Conservation (phyloP, 495 filamentous ascomycete species). For the Amniculicola lignicola region DNA sequence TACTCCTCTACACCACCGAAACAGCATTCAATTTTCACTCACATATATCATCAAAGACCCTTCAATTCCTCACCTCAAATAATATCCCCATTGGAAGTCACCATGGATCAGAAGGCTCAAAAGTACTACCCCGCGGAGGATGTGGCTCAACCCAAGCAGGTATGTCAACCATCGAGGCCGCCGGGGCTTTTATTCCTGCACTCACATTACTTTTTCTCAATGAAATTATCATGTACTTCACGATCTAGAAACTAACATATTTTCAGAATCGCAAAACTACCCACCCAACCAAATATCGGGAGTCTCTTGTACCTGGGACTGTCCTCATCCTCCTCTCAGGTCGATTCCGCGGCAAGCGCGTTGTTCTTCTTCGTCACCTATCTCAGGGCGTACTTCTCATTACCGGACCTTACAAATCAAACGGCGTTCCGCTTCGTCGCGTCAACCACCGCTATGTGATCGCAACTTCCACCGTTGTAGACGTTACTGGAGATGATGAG, state of each 20-base stretch:
- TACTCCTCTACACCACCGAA: no score
- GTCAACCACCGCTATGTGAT: conserved; percentile 99
- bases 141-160: conserved; percentile 85
- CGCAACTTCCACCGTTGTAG: conserved; percentile 86
- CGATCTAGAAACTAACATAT: no score
- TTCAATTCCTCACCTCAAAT: no score
- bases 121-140: conserved; percentile 99
- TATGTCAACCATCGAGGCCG: no score
- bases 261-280: conserved; percentile 88
- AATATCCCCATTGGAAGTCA: no score
- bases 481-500: conserved; percentile 76
- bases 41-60: no score
- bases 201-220: no score
- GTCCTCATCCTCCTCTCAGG: conserved; percentile 98
- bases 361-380: conserved; percentile 95
- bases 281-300: conserved; percentile 77
- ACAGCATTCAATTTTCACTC: no score
- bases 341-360: conserved; percentile 99
- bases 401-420: conserved; percentile 99
- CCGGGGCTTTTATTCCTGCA: no score
- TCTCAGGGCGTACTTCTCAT: conserved; percentile 95
- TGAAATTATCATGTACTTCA: no score
- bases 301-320: conserved; percentile 85
- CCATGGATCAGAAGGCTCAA: conserved; percentile 79
- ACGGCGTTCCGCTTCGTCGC: conserved; percentile 95